Evolutionary conservation across 352 stramenopile species (phyloP), one percentile per base, ranked within the genome.

Genomic region (Pythium rishiriense): DNA sequence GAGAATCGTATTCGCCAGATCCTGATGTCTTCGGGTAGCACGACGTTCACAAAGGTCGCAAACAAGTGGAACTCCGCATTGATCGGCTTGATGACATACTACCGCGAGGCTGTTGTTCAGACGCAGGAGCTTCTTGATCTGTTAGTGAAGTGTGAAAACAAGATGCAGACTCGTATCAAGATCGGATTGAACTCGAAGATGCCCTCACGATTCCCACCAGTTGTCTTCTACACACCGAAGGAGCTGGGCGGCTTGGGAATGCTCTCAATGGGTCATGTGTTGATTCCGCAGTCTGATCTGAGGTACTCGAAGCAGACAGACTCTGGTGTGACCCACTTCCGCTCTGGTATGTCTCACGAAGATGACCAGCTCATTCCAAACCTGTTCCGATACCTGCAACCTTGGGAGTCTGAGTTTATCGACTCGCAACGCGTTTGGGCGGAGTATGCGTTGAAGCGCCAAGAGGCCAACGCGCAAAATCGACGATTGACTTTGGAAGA

Each of bases 161-260:
- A 99, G 83, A 99, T 99, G 66, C 98, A 99, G 75, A 99, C 97
- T 49, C 88, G 98, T 76, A 99, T 99, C 78, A 99, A 99, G 85
- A 99, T 99, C 62, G 98, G 98, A 7, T 75, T 99, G 52, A 99
- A 99, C 88, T 99, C 94, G 69, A 99, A 99, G 78, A 99, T 99
- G 97, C 97, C 97, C 41, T 98, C 93, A 50, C 93, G 97, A 56
- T 99, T 99, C 83, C 98, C 98, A 37, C 98, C 98, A 12, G 97
- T 99, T 25, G 97, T 99, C 25, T 99, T 99, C 75, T 99, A 99
- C 75, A 99, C 97, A 19, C 98, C 98, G 0, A 99, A 99, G 73
- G 98, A 99, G 68, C 69, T 99, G 14, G 98, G 98, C 63, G 98
- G 98, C 49, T 83, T 99, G 45, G 98, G 97, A 56, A 99, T 99